Evolutionary conservation across 2,329 filamentous ascomycete species (phyloP), one percentile per base, ranked within the genome.

Genomic region (Talaromyces islandicus): DNA sequence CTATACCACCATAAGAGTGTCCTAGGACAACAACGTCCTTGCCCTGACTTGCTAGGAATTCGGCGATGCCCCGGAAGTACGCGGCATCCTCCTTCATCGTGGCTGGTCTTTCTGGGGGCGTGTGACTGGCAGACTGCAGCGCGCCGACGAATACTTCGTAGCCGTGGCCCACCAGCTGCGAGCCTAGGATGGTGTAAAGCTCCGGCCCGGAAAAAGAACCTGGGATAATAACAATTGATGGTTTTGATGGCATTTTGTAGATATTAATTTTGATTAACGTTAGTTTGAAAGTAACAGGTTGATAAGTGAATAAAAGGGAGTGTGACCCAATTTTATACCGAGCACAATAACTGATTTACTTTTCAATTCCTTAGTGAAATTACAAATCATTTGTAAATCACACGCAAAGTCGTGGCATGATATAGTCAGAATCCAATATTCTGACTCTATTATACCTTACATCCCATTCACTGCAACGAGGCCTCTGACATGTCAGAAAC

Each of bases 71-170:
- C 35, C 64, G 65, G 29, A 76, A 68, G 53, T 65, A 65, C 4
- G 66, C 64, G 1, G 70, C 73, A 56, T 76, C 73, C 54, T 71
- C 66, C 24, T 66, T 64, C 56, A 73, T 70, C 29, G 72, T 70
- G 7, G 65, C 61, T 6, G 69, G 65, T 6, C 69, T 67, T 14
- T 55, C 58, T 19, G 58, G 50, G 17, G 54, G 46, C 41, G 19
- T 52, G 35, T 58, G 46, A 21, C 19, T 55, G 12, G 58, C 19
- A 24, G 58, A 57, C 48, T 53, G 61, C 4, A 62, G 55, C 0
- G 65, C 63, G 14, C 54, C 61, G 12, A 61, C 62, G 48, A 67
- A 57, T 25, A 65, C 57, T 51, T 68, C 66, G 53, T 65, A 64
- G 64, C 78, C 7, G 27, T 41, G 29, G 35, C 52, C 29, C 21